These are phyloP conservation scores for Daldinia eschscholtzii DNA, from an alignment of 2,329 filamentous ascomycete genomes.

Conservation along the genomic window DNA sequence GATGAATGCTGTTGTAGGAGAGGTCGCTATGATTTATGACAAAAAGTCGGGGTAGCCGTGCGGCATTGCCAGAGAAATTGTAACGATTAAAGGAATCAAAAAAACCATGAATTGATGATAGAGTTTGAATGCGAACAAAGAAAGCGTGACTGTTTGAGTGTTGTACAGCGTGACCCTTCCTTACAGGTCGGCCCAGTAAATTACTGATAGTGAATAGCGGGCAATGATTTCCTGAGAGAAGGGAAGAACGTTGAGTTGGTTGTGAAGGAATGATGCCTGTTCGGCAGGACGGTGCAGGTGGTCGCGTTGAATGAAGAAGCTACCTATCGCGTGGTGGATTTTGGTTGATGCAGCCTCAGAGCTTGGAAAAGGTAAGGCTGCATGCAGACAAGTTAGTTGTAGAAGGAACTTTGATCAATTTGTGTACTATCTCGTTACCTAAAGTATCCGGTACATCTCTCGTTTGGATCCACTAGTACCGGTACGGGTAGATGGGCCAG, in stretches of 20 bases:
- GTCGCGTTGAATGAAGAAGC: conserved; percentile 42
- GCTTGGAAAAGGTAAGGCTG: conserved; percentile 40
- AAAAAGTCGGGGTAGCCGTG: conserved; percentile 12
- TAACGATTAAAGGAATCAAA: conserved; percentile 24
- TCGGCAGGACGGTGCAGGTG: conserved; percentile 4
- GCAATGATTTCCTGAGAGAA: conserved; percentile 29
- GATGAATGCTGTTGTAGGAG: conserved; percentile 10
- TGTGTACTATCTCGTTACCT: background rate
- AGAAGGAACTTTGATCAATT: conserved; percentile 13
- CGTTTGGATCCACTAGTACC: background rate
- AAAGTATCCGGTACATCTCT: background rate
- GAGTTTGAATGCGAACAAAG: conserved; percentile 37
- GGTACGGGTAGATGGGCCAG: background rate
- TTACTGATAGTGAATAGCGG: conserved; percentile 25
- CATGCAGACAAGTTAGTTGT: conserved; percentile 33
- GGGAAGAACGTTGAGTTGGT: conserved; percentile 31
- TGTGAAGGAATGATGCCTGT: conserved; percentile 17
- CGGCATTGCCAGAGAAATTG: conserved; percentile 21
- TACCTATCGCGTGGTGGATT: conserved; percentile 47
- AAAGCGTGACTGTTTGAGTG: conserved; percentile 42
- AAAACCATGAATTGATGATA: conserved; percentile 25
- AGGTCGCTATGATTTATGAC: background rate
- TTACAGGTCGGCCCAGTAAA: conserved; percentile 40
- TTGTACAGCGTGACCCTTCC: conserved; percentile 47
- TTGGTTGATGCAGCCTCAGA: conserved; percentile 42